Evolutionary conservation across 179 eudicot species (phyloP), one percentile per base, ranked within the genome.

Genomic region (Nepenthes alata): DNA sequence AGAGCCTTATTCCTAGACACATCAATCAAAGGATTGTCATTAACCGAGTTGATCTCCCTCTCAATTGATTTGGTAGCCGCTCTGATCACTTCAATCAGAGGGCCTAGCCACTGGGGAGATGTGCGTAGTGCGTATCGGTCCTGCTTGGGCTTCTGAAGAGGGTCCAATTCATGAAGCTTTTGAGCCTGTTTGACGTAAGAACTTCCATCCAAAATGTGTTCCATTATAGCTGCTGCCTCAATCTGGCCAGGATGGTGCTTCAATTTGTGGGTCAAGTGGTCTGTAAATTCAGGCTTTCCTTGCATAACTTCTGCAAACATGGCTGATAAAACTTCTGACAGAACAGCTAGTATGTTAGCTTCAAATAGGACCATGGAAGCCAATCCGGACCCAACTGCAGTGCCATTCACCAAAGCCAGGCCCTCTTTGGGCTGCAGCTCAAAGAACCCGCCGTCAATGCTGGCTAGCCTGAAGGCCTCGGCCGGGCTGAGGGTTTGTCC

Each of bases 191-290:
- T 63, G 10, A 70, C 47, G 49, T 57, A 70, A 2, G 58, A 52
- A 15, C 67, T 62, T 39, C 72, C 72, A 34, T 57, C 47, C n/a
- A 63, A 11, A 1, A 69, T 69, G 34, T 62, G 67, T 53, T 69
- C 74, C 68, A 70, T 70, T 9, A 64, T 70, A 15, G 74, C 69
- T 11, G 74, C 74, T 10, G 73, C 67, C 54, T 70, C 73, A 47
- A 70, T 70, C 61, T 70, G 73, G 36, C 68, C 73, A 5, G 74
- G 74, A 36, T 70, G 74, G 16, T 70, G 74, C 60, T 70, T 70
- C 34, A 70, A 52, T 25, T 63, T 70, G n/a, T 70, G 68, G 11
- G 74, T 70, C 52, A 69, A 45, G 51, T 69, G 72, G 62, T 69
- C 67, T 0, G 72, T 69, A 36, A 64, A 63, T 54, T 69, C 67